phyloP scores from a whole-genome alignment of 129 eudicot genomes.

The Kitagawia praeruptora region DNA sequence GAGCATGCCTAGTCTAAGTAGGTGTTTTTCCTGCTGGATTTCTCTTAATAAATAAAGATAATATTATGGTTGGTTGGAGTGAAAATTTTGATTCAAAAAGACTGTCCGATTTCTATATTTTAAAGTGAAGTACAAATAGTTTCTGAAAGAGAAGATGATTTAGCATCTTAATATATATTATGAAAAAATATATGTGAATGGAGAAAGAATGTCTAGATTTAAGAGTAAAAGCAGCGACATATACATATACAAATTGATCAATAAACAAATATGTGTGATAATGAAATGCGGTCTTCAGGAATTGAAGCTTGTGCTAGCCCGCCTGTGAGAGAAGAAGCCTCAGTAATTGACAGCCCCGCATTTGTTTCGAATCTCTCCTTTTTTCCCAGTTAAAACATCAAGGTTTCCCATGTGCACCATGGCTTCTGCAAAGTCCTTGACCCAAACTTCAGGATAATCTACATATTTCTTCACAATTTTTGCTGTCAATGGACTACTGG shows the following conservation, averaged over 20 bases:
- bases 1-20: no score
- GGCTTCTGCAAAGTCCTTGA: slow-evolving; percentile 35
- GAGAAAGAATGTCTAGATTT: no score
- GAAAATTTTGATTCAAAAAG: no score
- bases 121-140: no score
- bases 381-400: slow-evolving; percentile 29
- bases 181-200: no score
- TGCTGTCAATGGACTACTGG: slow-evolving; percentile 16
- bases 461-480: slow-evolving; percentile 18
- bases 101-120: no score
- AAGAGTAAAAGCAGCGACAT: no score
- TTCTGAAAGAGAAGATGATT: no score
- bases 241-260: neutral
- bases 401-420: slow-evolving; percentile 35
- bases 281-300: neutral
- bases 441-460: slow-evolving; percentile 21
- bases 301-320: neutral
- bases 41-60: no score
- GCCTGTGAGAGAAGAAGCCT: slow-evolving; percentile 1
- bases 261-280: neutral
- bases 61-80: no score
- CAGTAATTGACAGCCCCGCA: slow-evolving; percentile 23
- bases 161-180: no score
- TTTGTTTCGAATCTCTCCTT: slow-evolving; percentile 39
- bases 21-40: no score